Evolutionary conservation across 306 rosid genomes (phyloP).

Genomic region (Biancaea sappan): DNA sequence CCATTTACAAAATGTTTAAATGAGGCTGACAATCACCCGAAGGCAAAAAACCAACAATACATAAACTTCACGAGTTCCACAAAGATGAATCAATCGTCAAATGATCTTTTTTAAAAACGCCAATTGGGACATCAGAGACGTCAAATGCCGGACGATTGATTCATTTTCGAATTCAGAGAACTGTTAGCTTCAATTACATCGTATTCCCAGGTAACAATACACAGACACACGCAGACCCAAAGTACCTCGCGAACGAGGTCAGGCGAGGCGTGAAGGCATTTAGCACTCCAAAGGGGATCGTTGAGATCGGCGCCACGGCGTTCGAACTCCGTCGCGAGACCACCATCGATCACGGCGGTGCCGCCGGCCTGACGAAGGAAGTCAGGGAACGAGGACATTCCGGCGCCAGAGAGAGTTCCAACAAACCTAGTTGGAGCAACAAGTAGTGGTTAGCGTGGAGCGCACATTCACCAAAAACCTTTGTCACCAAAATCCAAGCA

Average conservation of each 20-base stretch:
- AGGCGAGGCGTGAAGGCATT: slow-evolving; percentile 52
- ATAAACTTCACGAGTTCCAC: neutral
- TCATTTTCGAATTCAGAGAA: neutral
- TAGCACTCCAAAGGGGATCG: slow-evolving; percentile 68
- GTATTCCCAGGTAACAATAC: neutral
- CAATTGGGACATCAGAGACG: neutral
- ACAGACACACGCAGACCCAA: neutral
- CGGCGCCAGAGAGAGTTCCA: neutral
- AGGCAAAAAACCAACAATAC: neutral
- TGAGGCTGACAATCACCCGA: neutral
- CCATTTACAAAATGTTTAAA: neutral
- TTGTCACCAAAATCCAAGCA: too few species aligned
- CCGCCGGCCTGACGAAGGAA: slow-evolving; percentile 49
- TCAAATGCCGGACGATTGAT: neutral
- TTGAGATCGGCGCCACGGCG: slow-evolving; percentile 61
- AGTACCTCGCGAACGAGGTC: slow-evolving; percentile 57
- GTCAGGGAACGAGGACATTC: slow-evolving; percentile 39
- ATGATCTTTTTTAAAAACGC: neutral
- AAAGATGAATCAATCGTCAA: neutral
- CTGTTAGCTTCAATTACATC: neutral
- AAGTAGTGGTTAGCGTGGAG: neutral
- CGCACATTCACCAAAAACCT: neutral
- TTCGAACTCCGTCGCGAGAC: slow-evolving; percentile 61
- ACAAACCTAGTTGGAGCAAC: neutral
- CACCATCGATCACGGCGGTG: slow-evolving; percentile 55